Conservation (phyloP, 768 basidiomycete species). For the Calocybe gangraenosa region DNA sequence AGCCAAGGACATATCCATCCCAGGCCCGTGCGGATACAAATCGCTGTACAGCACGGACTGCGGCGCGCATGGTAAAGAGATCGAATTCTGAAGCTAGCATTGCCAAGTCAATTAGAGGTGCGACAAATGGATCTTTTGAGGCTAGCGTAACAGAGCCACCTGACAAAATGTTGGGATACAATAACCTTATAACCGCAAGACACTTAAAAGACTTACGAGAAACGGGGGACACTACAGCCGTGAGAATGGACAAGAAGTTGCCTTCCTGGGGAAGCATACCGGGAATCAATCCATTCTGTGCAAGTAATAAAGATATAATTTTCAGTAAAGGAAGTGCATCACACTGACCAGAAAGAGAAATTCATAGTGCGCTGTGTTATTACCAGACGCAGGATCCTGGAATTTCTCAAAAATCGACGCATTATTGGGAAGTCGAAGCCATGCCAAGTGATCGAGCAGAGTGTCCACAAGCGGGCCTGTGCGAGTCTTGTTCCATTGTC, state of each 20-base stretch:
- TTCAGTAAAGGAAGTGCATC: background rate
- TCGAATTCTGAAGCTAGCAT: conserved; percentile 26
- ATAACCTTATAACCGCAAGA: too few relatives aligned
- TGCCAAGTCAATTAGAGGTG: conserved; percentile 15
- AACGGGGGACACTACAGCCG: conserved; percentile 16
- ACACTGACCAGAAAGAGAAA: conserved; percentile 15
- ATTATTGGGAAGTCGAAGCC: conserved; percentile 17
- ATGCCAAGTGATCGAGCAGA: conserved; percentile 14
- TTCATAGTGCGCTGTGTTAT: conserved; percentile 22
- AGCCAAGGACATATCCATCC: conserved; percentile 4
- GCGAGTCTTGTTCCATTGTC: conserved; percentile 16
- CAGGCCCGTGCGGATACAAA: conserved; percentile 7
- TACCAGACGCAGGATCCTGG: conserved; percentile 23
- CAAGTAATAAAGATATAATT: background rate
- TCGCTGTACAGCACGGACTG: conserved; percentile 1
- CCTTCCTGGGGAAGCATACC: conserved; percentile 11
- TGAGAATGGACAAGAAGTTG: conserved; percentile 16
- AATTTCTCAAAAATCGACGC: conserved; percentile 1
- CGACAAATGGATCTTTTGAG: conserved; percentile 7
- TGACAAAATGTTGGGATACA: too few relatives aligned
- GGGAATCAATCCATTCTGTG: conserved; percentile 7
- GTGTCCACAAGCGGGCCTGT: conserved; percentile 19
- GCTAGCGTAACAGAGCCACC: conserved; percentile 12
- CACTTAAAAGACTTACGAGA: conserved; percentile 19
- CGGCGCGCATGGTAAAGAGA: conserved; percentile 10